These are phyloP conservation scores for Elsinoe arachidis DNA, from an alignment of 2,329 filamentous ascomycete species.

Conservation along the genomic window DNA sequence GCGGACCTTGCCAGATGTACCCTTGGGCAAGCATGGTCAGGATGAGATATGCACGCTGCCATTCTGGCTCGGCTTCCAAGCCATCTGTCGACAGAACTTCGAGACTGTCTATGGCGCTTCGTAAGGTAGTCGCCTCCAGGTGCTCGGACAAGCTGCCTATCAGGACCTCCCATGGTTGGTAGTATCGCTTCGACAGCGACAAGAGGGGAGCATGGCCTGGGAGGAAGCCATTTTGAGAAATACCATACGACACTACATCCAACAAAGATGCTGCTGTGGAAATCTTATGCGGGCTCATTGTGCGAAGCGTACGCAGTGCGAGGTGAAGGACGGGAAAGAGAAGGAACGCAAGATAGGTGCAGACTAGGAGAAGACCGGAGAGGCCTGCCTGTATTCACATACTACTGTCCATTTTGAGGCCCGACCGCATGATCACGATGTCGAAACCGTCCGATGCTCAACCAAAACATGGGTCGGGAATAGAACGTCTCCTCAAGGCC, in stretches of 20 bases:
- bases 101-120: not conserved
- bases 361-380: not conserved
- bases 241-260: slow-evolving; percentile 50
- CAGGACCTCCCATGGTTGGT: slow-evolving; percentile 84
- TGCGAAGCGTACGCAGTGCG: slow-evolving; percentile 3
- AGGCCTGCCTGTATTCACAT: not conserved
- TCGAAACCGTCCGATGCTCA: not conserved
- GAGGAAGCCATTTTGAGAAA: slow-evolving; percentile 74
- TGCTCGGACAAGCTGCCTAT: slow-evolving; percentile 73
- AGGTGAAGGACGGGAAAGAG: not conserved
- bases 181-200: slow-evolving; percentile 77
- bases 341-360: not conserved
- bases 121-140: slow-evolving; percentile 51
- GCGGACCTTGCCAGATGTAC: slow-evolving; percentile 9
- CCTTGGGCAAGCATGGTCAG: slow-evolving; percentile 3
- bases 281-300: slow-evolving; percentile 23
- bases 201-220: slow-evolving; percentile 70
- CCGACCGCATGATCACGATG: slow-evolving; percentile 10
- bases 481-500: not conserved
- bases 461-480: not conserved
- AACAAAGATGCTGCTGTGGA: slow-evolving; percentile 17
- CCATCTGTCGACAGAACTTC: not conserved
- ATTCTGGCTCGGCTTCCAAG: not conserved
- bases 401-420: slow-evolving; percentile 9
- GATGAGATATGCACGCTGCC: slow-evolving; percentile 9